A percentile compares a stretch with the other conserved stretches of the same genome.
Conservation (phyloP, 176 grass and related monocot genomes). For the Avena sativa region DNA sequence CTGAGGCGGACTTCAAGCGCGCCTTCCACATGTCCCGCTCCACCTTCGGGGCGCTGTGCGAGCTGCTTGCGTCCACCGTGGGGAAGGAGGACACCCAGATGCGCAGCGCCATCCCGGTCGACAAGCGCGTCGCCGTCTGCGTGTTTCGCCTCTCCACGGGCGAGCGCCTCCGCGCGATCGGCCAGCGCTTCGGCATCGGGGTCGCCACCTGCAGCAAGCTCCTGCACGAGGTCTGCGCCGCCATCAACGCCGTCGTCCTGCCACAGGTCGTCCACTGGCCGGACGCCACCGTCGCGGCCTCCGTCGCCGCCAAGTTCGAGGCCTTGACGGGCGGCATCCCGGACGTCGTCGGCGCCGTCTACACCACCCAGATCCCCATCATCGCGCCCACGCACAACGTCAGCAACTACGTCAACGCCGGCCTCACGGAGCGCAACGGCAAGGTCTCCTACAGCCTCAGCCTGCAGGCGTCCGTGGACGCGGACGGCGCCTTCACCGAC, state of each 20-base stretch:
- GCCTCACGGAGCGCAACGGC: slow-evolving; percentile 83
- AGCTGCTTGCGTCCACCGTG: slow-evolving; percentile 64
- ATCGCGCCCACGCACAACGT: slow-evolving; percentile 78
- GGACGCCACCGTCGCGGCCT: slow-evolving; percentile 19
- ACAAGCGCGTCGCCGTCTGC: slow-evolving; percentile 83
- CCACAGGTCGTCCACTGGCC: slow-evolving; percentile 69
- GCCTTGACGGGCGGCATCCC: slow-evolving; percentile 62
- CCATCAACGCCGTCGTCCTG: slow-evolving; percentile 72
- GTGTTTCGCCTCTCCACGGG: slow-evolving; percentile 86
- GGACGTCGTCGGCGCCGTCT: slow-evolving; percentile 71
- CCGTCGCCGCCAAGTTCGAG: slow-evolving; percentile 43
- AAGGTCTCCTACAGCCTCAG: slow-evolving; percentile 84
- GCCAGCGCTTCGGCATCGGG: slow-evolving; percentile 82
- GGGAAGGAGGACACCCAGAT: slow-evolving; percentile 90
- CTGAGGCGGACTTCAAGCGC: slow-evolving; percentile 72
- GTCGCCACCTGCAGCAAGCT: slow-evolving; percentile 95
- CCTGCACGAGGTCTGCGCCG: slow-evolving; percentile 81
- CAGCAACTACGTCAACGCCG: slow-evolving; percentile 78
- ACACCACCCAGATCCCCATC: slow-evolving; percentile 88
- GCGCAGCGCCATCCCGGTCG: slow-evolving; percentile 80
- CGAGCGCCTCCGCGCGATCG: slow-evolving; percentile 67
- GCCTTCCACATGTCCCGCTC: slow-evolving; percentile 75
- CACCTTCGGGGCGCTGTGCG: slow-evolving; percentile 75
- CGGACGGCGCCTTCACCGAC: slow-evolving; percentile 77
- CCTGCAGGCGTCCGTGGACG: slow-evolving; percentile 78